These are phyloP conservation scores for Curvularia verruculosa DNA, from an alignment of 2,329 filamentous ascomycete species.

Conservation along the genomic window DNA sequence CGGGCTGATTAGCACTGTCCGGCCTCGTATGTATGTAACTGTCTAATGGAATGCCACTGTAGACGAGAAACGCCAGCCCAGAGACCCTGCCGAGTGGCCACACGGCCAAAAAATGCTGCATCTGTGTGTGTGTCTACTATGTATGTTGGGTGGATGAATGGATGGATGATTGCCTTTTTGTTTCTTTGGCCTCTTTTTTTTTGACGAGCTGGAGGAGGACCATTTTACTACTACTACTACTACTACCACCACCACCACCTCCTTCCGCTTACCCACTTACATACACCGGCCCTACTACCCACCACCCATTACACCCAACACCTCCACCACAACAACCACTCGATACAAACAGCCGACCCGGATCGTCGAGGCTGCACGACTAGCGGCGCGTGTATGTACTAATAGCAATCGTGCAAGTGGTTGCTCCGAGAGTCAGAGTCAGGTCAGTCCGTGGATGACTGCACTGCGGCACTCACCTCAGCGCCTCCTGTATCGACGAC, in stretches of 20 bases:
- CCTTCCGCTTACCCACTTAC: no score
- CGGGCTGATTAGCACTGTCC: conserved; percentile 8
- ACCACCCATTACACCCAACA: not conserved
- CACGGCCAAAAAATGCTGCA: no score
- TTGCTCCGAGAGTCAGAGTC: not conserved
- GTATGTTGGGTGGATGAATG: no score
- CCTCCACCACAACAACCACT: not conserved
- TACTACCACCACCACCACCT: not conserved
- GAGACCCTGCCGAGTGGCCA: not conserved
- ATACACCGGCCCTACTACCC: no score
- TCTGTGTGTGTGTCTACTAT: no score
- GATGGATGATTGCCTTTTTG: no score
- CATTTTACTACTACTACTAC: no score
- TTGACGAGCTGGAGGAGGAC: no score
- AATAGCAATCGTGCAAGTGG: not conserved
- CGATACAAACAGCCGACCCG: not conserved
- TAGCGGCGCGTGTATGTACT: not conserved
- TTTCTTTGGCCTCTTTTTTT: no score
- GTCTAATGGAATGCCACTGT: no score
- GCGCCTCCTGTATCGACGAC: not conserved
- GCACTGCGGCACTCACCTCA: conserved; percentile 4
- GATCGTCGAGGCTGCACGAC: not conserved
- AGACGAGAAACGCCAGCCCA: not conserved
- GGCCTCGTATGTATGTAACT: no score
- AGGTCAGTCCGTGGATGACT: not conserved